Percentiles rank a stretch among this genome's conserved stretches.
Conservation (phyloP, 2,329 filamentous ascomycete genomes). For the Nannizziopsis arthrosporioides region DNA sequence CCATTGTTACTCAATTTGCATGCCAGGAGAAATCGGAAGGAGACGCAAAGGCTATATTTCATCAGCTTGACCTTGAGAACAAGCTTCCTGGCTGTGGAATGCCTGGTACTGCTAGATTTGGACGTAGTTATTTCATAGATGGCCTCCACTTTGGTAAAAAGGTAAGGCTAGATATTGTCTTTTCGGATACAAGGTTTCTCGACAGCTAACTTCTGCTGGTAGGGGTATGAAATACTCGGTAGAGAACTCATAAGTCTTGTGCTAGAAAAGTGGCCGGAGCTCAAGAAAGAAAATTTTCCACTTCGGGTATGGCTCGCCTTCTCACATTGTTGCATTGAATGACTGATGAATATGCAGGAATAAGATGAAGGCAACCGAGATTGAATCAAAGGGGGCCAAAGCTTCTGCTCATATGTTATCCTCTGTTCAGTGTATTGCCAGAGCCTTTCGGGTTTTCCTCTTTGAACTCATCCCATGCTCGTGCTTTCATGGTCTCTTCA, state of each 20-base stretch:
- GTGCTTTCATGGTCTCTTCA: constrained; percentile 80
- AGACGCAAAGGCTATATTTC: constrained; percentile 15
- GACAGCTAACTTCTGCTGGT: not conserved
- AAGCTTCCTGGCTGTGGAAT: constrained; percentile 28
- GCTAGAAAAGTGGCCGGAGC: constrained; percentile 16
- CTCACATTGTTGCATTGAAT: not conserved
- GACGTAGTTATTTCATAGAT: constrained; percentile 28
- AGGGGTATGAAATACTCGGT: constrained; percentile 17
- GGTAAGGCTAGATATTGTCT: constrained; percentile 7
- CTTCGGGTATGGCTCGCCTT: constrained; percentile 6
- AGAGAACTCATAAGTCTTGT: constrained; percentile 14
- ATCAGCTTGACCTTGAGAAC: constrained; percentile 22
- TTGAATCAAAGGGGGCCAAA: not conserved
- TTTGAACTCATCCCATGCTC: constrained; percentile 88
- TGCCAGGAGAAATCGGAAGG: constrained; percentile 10
- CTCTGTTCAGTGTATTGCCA: constrained; percentile 40
- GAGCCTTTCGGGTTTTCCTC: constrained; percentile 70
- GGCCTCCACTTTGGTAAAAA: constrained; percentile 27
- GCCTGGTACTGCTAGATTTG: constrained; percentile 22
- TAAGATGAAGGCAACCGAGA: too few relatives aligned
- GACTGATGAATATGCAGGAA: too few relatives aligned
- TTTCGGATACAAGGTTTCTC: not conserved
- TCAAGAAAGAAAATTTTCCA: constrained; percentile 14
- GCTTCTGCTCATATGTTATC: constrained; percentile 20
- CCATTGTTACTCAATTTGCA: constrained; percentile 19